Evolutionary conservation across 768 basidiomycete species (phyloP), one percentile per base, ranked within the genome.

Genomic region (Tremella mesenterica): DNA sequence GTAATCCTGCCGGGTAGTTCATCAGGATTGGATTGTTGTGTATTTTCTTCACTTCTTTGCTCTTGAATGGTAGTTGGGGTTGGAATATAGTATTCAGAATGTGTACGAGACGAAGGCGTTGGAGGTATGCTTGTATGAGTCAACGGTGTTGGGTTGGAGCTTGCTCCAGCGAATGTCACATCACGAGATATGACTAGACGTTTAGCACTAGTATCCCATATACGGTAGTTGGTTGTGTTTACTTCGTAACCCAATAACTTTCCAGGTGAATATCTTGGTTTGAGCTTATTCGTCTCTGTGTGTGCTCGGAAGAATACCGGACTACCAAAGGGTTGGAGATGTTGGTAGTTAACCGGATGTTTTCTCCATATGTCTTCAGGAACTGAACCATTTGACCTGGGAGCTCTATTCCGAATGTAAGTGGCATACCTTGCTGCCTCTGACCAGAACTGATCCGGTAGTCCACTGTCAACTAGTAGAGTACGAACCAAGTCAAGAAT

Each of bases 331-430:
- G n/a, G n/a, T n/a, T n/a, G n/a, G n/a, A n/a, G n/a, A 36, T 36
- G 12, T 18, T 10, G 10, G 33, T 36, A 36, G 33, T 10, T 10
- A 10, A 36, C 33, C 18, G 10, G 33, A 10, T 10, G 10, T 10
- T 36, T 36, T 10, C 25, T n/a, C 52, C 52, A 54, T 14, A 36
- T 38, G 16, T 54, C 52, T 2, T 54, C 52, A 9, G 52, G 52
- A 16, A 18, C 5, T 13, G 20, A 31, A 9, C 48, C 48, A 36
- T 49, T 29, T 29, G 16, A 25, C 3, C 14, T 13, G 8, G 51
- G 51, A 4, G 34, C 41, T n/a, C 51, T 39, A n/a, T 52, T 52
- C 8, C 51, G 41, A 4, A 26, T 21, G 28, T 54, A 54, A n/a
- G 23, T 46, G 9, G 45, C 21, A 33, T 54, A 48, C 0, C 16